Conservation (phyloP, 1,139 yeast species). For the Schwanniomyces etchellsii region DNA sequence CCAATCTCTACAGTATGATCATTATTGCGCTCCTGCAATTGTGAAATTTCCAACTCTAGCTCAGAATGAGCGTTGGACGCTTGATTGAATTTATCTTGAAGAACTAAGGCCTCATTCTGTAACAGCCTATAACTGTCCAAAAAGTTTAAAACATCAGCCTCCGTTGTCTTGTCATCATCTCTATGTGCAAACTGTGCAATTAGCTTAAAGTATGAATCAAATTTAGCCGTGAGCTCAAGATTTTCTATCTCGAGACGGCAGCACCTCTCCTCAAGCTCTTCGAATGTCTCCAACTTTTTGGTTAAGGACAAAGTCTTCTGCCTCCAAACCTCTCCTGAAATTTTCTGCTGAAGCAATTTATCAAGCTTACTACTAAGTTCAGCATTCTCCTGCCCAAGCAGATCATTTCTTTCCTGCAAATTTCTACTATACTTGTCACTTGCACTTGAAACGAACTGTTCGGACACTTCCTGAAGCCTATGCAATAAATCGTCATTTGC, state of each 20-base stretch:
- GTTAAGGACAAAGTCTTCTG: conserved; percentile 30
- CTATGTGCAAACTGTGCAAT: conserved; percentile 14
- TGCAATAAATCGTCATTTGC: conserved; percentile 47
- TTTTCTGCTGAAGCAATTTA: conserved; percentile 32
- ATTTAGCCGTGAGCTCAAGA: conserved; percentile 39
- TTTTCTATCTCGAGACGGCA: conserved; percentile 51
- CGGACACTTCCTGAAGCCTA: conserved; percentile 22
- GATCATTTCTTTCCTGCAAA: conserved; percentile 22
- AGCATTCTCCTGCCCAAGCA: conserved; percentile 27
- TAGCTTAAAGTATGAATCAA: conserved; percentile 28
- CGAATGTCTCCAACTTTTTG: conserved; percentile 35
- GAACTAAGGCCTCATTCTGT: conserved; percentile 33
- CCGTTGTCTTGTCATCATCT: conserved; percentile 16
- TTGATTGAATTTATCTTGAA: conserved; percentile 32
- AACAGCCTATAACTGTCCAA: conserved; percentile 28
- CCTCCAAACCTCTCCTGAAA: conserved; percentile 33
- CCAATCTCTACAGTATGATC: conserved; percentile 10
- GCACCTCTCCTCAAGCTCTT: conserved; percentile 39
- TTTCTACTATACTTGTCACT: conserved; percentile 16
- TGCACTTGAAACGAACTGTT: conserved; percentile 5
- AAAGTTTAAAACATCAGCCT: conserved; percentile 20
- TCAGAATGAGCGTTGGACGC: conserved; percentile 17
- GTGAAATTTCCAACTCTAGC: conserved; percentile 12
- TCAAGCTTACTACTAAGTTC: conserved; percentile 24
- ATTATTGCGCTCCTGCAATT: conserved; percentile 15